phyloP scores from a whole-genome alignment of 768 basidiomycete genomes.

The Phylloporus scabripes region DNA sequence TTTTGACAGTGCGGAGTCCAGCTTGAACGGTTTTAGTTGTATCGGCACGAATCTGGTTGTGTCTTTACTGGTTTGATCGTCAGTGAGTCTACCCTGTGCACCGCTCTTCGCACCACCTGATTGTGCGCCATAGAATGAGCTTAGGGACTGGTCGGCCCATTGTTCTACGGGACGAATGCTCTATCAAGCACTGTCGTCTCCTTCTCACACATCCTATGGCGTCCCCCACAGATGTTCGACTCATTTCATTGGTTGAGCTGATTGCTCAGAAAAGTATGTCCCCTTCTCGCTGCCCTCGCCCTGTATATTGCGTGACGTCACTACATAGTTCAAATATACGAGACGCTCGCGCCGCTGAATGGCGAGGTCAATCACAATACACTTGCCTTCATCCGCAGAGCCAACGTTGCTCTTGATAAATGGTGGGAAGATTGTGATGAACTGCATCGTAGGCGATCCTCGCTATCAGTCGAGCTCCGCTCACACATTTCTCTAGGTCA shows the following conservation, averaged over 20 bases:
- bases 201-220: slow-evolving; percentile 82
- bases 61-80: slow-evolving; percentile 95
- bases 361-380: slow-evolving; percentile 84
- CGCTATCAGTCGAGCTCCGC: not conserved
- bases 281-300: not conserved
- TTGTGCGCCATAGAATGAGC: slow-evolving; percentile 58
- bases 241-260: slow-evolving; percentile 84
- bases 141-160: slow-evolving; percentile 89
- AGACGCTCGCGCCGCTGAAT: slow-evolving; percentile 79
- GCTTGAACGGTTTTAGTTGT: slow-evolving; percentile 50
- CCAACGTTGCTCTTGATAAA: slow-evolving; percentile 79
- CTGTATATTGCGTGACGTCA: slow-evolving; percentile 2
- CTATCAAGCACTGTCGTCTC: slow-evolving; percentile 77
- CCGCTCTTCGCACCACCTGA: slow-evolving; percentile 6
- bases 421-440: slow-evolving; percentile 91
- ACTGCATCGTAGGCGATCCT: slow-evolving; percentile 55
- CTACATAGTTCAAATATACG: slow-evolving; percentile 80
- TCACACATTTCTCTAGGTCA: slow-evolving; percentile 42
- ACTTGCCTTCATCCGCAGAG: slow-evolving; percentile 80
- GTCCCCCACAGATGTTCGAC: slow-evolving; percentile 83
- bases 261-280: slow-evolving; percentile 83
- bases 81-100: slow-evolving; percentile 51
- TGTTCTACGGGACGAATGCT: slow-evolving; percentile 82
- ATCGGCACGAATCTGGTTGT: slow-evolving; percentile 90
- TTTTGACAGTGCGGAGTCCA: not conserved